phyloP scores from a whole-genome alignment of 768 basidiomycete species.

The Infundibulicybe gibba region DNA sequence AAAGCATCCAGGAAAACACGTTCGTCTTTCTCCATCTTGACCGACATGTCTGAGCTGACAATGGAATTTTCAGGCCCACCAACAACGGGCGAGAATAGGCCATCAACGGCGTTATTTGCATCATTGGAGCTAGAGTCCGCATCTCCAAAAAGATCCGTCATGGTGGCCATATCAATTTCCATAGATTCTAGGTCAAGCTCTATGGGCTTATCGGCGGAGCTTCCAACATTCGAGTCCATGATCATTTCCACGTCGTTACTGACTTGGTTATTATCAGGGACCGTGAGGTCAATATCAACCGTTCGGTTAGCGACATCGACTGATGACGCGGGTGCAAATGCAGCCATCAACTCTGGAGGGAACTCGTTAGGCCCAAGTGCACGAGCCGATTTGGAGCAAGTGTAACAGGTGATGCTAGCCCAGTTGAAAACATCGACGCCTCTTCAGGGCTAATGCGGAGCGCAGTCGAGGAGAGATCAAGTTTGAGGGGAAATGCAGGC shows the following conservation, averaged over 20 bases:
- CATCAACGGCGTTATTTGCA: constrained; percentile 33
- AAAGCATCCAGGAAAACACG: constrained; percentile 32
- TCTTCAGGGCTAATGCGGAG: constrained; percentile 68
- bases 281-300: constrained; percentile 61
- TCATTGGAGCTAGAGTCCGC: constrained; percentile 30
- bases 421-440: constrained; percentile 50
- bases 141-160: constrained; percentile 57
- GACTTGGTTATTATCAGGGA: constrained; percentile 26
- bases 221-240: constrained; percentile 41
- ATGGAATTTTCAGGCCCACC: constrained; percentile 11
- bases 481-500: constrained; percentile 65
- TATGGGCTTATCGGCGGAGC: constrained; percentile 76
- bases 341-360: constrained; percentile 63
- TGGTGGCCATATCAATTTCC: constrained; percentile 58
- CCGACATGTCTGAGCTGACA: constrained; percentile 4
- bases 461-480: constrained; percentile 74
- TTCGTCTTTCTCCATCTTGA: constrained; percentile 19
- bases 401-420: constrained; percentile 74
- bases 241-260: constrained; percentile 22
- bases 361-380: constrained; percentile 51
- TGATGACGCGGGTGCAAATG: constrained; percentile 42
- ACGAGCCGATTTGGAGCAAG: constrained; percentile 79
- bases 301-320: constrained; percentile 17
- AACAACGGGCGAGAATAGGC: constrained; percentile 48
- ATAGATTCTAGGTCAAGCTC: constrained; percentile 71